Conservation (phyloP, 768 basidiomycete genomes). For the Trametes cinnabarina region DNA sequence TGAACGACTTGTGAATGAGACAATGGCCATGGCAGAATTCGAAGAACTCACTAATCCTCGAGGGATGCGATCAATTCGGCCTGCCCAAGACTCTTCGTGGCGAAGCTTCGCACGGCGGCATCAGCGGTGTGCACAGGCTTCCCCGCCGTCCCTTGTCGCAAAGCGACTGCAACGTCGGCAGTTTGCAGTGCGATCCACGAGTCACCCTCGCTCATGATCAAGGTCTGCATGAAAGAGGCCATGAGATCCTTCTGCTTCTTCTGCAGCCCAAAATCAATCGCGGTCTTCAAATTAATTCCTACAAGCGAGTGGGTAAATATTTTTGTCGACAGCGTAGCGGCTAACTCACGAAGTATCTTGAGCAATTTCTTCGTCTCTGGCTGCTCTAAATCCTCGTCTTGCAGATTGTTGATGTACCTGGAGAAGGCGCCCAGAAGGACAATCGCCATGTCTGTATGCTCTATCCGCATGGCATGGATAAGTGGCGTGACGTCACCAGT, state of each 20-base stretch:
- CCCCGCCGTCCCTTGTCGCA: slow-evolving; percentile 64
- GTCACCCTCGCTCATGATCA: slow-evolving; percentile 96
- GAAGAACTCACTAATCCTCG: slow-evolving; percentile 80
- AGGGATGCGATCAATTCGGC: slow-evolving; percentile 75
- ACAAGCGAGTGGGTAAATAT: background rate
- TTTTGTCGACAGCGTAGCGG: background rate
- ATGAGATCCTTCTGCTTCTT: slow-evolving; percentile 81
- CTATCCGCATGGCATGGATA: slow-evolving; percentile 85
- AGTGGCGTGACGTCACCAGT: slow-evolving; percentile 86
- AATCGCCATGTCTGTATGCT: slow-evolving; percentile 83
- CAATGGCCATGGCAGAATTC: background rate
- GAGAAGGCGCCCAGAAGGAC: slow-evolving; percentile 87
- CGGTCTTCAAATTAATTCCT: slow-evolving; percentile 86
- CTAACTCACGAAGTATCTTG: slow-evolving; percentile 69
- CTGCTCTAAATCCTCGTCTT: slow-evolving; percentile 73
- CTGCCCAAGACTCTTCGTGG: slow-evolving; percentile 81
- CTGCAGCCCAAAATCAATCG: slow-evolving; percentile 85
- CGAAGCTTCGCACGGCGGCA: slow-evolving; percentile 77
- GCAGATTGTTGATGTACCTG: slow-evolving; percentile 85
- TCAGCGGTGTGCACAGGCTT: slow-evolving; percentile 77
- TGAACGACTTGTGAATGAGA: slow-evolving; percentile 30
- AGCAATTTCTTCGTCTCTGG: slow-evolving; percentile 67
- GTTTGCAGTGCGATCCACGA: slow-evolving; percentile 79
- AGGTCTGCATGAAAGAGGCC: slow-evolving; percentile 89
- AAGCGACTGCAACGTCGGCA: slow-evolving; percentile 62